Evolutionary conservation across 176 grass and related monocot genomes (phyloP).

Genomic region (Dactylis glomerata): DNA sequence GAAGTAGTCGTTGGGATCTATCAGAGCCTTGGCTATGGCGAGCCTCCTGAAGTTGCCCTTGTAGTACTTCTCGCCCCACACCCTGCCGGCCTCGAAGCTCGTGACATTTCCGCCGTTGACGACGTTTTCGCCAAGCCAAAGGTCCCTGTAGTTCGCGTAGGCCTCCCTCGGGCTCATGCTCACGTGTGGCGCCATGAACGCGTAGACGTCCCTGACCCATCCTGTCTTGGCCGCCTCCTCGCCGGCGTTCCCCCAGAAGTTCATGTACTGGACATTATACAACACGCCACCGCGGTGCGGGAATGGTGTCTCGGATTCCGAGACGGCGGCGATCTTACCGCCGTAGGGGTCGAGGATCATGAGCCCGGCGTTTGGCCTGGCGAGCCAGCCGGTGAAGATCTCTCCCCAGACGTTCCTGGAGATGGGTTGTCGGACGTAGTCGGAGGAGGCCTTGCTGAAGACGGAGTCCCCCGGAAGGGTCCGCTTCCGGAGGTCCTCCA

Average conservation of each 20-base stretch:
- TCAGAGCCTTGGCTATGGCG: neutral
- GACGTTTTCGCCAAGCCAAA: neutral
- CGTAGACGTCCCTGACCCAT: neutral
- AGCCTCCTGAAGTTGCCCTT: constrained; percentile 2
- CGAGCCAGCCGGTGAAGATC: neutral
- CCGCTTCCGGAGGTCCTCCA: neutral
- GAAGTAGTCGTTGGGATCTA: neutral
- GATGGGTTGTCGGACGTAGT: neutral
- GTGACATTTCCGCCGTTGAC: neutral
- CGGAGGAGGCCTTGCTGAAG: neutral
- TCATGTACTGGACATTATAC: neutral
- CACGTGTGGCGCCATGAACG: neutral
- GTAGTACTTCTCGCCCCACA: neutral
- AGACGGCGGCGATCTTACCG: neutral
- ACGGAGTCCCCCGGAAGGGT: neutral
- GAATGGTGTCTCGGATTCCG: neutral
- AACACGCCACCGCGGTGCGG: neutral
- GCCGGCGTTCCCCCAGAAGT: neutral
- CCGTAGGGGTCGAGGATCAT: neutral
- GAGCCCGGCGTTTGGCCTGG: neutral
- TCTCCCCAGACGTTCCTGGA: neutral
- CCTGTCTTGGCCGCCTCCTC: neutral
- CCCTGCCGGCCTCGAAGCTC: neutral
- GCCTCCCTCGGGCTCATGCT: neutral
- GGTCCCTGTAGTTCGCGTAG: neutral